Evolutionary conservation across 768 basidiomycete genomes (phyloP), one percentile per base, ranked within the genome.

Genomic region (Cyclocybe cylindracea): DNA sequence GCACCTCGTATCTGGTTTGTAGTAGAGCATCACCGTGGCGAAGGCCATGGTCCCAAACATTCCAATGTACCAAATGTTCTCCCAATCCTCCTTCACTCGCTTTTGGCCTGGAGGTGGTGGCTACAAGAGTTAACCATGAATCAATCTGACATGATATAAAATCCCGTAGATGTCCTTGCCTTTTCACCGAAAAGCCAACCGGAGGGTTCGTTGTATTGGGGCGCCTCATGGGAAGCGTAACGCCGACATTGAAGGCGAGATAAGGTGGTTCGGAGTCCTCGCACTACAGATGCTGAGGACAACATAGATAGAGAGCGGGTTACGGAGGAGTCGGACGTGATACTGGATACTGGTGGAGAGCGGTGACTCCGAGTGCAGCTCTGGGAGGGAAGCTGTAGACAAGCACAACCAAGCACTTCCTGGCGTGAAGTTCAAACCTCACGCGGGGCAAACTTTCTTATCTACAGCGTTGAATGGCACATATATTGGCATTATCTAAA

Each of bases 1-100:
- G 54, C 58, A 94, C 94, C 89, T 93, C 13, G 91, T 94, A 65
- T 96, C 91, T 2, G 94, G 94, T 71, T 95, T 95, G 76, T 94
- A 95, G 70, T 92, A 91, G 19, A 93, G 71, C 66, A 91, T 73
- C 32, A 94, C 81, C 8, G 80, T 69, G 31, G 86, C 89, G 54
- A 94, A 72, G 4, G 76, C 83, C 83, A 97, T 87, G 10, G 84
- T 76, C 33, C 94, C 94, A 63, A 90, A 94, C 90, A 97, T 94
- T 32, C 94, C 94, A 55, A 85, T 67, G 63, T 91, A 91, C 89
- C 92, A 97, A 37, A 91, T 77, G 57, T 79, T 85, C 75, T 97
- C 94, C 94, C 94, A 97, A 18, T 86, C 82, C 67, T 95, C 91
- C 67, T 87, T 88, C 65, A 87, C 83, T 63, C 94, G 81, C 67